Base-by-base conservation (phyloP, 768 basidiomycete genomes). In the Kwoniella sp. region DNA sequence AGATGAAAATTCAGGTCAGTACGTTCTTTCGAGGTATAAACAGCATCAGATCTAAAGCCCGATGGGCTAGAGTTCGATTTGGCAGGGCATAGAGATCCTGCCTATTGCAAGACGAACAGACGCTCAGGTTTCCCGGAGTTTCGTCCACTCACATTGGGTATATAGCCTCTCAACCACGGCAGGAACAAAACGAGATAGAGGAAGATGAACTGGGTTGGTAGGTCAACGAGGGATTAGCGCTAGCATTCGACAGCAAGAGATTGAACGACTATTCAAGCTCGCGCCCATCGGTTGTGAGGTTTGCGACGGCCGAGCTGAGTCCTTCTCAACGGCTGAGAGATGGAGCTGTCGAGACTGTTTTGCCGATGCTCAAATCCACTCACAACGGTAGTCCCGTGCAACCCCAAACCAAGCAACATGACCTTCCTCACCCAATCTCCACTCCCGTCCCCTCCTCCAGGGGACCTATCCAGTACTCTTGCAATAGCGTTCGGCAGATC, bases 101-200 rank as follows among this genome's bases (percentile, higher is more conserved):
- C 13, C 17, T 31, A 26, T 23, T 51, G 13, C 28, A 34, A 8
- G 37, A 34, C 4, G 20, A 41, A 15, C 4, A 59, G 23, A 34
- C 13, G 34, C 34, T 34, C 34, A 34, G 34, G 13, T 34, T 34
- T 5, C 13, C 34, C 13, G 34, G 34, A 20, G 22, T 31, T 17
- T 13, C 30, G 2, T 37, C 53, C 71, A 62, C 78, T 62, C 34
- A 79, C 78, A 65, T 79, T 73, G 52, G 78, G 78, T 20, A 78
- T 75, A 45, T 76, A 76, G 1, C 78, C 76, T 55, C 78, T 58
- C 26, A 79, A 41, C 68, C 73, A 76, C 4, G 78, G 78, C 4
- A 79, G 55, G 61, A 76, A 79, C 5, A 77, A 38, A 8, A 79
- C 78, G n/a, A 79, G 73, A 62, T 79, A 79, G 51, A 79, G 71